Evolutionary conservation across 2,329 filamentous ascomycete species (phyloP), one percentile per base, ranked within the genome.

Genomic region (Aspergillus puulaauensis): DNA sequence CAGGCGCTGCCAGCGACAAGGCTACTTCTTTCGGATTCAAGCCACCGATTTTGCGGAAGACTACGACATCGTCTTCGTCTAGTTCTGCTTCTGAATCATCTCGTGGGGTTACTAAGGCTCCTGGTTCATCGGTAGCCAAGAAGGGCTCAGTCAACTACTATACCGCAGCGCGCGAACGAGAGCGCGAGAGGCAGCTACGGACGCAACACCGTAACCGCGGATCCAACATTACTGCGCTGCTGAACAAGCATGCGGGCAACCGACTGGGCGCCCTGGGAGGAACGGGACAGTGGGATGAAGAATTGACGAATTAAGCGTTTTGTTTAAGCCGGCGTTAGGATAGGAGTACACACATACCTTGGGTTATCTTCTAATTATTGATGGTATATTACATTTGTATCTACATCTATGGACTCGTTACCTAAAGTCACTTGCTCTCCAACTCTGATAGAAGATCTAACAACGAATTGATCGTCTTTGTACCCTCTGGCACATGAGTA

Each of bases 91-190:
- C 66, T 0, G 65, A 62, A 21, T 63, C 60, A 33, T 68, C 69
- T 9, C 66, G 62, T 24, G 65, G 61, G 8, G 68, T 68, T 21
- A 50, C 70, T 8, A 72, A 70, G 33, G 73, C 56, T 63, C 70
- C 72, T 46, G 72, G 75, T 1, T 61, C 75, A 52, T 80, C 82
- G 14, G 80, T 81, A 3, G 80, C 78, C n/a, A 85, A 83, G 67
- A 85, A 82, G 74, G 83, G 80, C 27, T 82, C 82, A 46, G 82
- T 86, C 9, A 84, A 86, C 62, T 85, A 83, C 19, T 83, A 77
- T 55, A 72, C 75, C 21, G 75, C 83, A 60, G 82, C 82, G 2
- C 73, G 85, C 55, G 84, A 86, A 68, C 80, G 79, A 65, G 84
- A 86, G 73, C 77, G 84, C 17, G 83, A 85, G 65, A 80, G 77